Base-by-base conservation (phyloP, 2,329 filamentous ascomycete species). In the Hymenoscyphus albidus region DNA sequence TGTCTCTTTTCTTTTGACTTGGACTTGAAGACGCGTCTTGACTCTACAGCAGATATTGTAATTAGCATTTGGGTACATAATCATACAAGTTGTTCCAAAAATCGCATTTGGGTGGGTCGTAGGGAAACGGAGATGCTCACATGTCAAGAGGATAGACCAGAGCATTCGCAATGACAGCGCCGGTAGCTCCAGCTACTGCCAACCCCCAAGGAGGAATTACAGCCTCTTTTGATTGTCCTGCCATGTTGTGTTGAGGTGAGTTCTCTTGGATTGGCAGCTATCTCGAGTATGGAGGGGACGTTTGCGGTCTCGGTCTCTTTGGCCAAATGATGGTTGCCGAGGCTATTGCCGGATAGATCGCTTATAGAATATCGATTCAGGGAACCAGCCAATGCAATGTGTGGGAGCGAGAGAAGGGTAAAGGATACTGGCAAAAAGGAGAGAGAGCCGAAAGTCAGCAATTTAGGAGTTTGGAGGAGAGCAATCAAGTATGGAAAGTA, bases 71-170 rank as follows among this genome's bases (percentile, higher is more conserved):
- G 55, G 58, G 27, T 59, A 59, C 44, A 44, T 61, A 54, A 16
- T 10, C 4, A 18, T 13, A n/a, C 18, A 44, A 48, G 1, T 2
- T 32, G 44, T 32, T 59, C 18, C 2, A 27, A 14, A 22, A 54
- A 54, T 10, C 48, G 48, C 2, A 54, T 22, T 5, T 2, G 18
- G 16, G 3, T 31, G n/a, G 38, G 27, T 48, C 6, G 40, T 27
- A 27, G 39, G n/a, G 58, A 32, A 62, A 44, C 58, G 58, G 57
- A 63, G 32, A 59, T 58, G 80, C 90, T 81, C 82, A 97, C 93
- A 99, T 93, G 79, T 99, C 95, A 66, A 99, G 83, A 58, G 95
- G 95, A 78, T 99, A 99, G 64, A 98, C 94, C 68, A 97, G 80
- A 56, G 93, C 91, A 81, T 99, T 99, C 65, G 95, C 95, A 65